These are phyloP conservation scores for Aspergillus carlsbadensis DNA, from an alignment of 495 filamentous ascomycete species.

Conservation along the genomic window DNA sequence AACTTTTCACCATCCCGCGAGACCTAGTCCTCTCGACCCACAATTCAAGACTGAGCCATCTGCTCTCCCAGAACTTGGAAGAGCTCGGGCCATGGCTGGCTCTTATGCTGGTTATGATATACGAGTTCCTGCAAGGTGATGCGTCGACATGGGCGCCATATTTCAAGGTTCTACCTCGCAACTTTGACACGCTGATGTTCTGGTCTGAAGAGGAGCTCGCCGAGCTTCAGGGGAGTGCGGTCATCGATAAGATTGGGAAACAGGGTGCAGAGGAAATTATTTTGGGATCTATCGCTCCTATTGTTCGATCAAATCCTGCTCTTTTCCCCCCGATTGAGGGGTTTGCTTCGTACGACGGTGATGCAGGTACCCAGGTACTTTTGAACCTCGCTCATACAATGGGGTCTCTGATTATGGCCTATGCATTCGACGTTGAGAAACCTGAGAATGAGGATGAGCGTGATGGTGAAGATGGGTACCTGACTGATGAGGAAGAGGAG, in stretches of 20 bases:
- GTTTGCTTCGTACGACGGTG: constrained; percentile 51
- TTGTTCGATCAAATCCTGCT: constrained; percentile 46
- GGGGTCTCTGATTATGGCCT: constrained; percentile 89
- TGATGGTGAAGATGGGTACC: constrained; percentile 58
- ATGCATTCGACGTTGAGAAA: constrained; percentile 82
- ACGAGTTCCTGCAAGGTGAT: constrained; percentile 63
- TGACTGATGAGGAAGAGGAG: constrained; percentile 68
- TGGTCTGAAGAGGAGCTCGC: constrained; percentile 72
- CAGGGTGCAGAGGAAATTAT: constrained; percentile 70
- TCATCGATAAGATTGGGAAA: constrained; percentile 76
- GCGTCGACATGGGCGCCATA: constrained; percentile 76
- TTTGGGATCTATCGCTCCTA: constrained; percentile 57
- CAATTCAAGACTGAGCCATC: constrained; percentile 47
- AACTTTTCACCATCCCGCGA: constrained; percentile 64
- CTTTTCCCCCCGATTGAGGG: constrained; percentile 47
- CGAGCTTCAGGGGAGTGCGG: constrained; percentile 74
- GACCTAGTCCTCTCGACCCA: constrained; percentile 52
- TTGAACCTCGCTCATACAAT: constrained; percentile 69
- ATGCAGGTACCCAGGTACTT: constrained; percentile 50
- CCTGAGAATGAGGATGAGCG: constrained; percentile 55
- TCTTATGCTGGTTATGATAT: constrained; percentile 78
- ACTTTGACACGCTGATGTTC: constrained; percentile 89
- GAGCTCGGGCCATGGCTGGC: constrained; percentile 54
- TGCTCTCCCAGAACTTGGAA: constrained; percentile 45
- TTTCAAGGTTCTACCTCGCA: constrained; percentile 71